Evolutionary conservation across 352 stramenopile species (phyloP), one percentile per base, ranked within the genome.

Genomic region (Phytophthora megakarya): DNA sequence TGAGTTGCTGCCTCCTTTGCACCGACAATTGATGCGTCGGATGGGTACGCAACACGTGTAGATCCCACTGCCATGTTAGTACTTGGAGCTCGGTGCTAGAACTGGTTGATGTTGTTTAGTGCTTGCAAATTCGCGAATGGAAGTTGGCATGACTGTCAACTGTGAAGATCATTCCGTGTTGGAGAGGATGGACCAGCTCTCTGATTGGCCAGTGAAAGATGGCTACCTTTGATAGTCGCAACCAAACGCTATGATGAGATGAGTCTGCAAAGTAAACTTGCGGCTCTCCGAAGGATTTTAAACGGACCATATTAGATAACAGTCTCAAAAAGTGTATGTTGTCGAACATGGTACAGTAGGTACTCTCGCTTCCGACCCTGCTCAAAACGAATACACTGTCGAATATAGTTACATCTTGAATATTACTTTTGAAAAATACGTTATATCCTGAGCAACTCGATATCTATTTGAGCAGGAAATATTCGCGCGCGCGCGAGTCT

Each of bases 31-130:
- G 26, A 32, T 9, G 26, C 9, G 26, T 59, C 25, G 43, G 64
- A 37, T 8, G 55, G 38, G 50, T 61, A 68, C 30, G 65, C 65
- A 15, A 72, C 58, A 40, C 47, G 55, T 5, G 56, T 62, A 21
- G 48, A 51, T 43, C 55, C 46, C 2, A 57, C 47, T 19, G 62
- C 48, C 65, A 68, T 72, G 9, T 7, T 48, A 18, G 16, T 30
- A 10, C 28, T 46, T 13, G 30, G n/a, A n/a, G 9, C 26, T 32
- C 26, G 26, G 26, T 32, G n/a, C n/a, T n/a, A n/a, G 26, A 9
- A 32, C 9, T 32, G 9, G 5, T 32, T 9, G 26, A 32, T 32
- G 26, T 32, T 32, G 26, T 32, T 5, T 32, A 32, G 26, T 10
- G 26, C 5, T 9, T 32, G 26, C 26, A 32, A 32, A 32, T 32